Evolutionary conservation across 148 eudicot genomes (phyloP).

Genomic region (Beta vulgaris): DNA sequence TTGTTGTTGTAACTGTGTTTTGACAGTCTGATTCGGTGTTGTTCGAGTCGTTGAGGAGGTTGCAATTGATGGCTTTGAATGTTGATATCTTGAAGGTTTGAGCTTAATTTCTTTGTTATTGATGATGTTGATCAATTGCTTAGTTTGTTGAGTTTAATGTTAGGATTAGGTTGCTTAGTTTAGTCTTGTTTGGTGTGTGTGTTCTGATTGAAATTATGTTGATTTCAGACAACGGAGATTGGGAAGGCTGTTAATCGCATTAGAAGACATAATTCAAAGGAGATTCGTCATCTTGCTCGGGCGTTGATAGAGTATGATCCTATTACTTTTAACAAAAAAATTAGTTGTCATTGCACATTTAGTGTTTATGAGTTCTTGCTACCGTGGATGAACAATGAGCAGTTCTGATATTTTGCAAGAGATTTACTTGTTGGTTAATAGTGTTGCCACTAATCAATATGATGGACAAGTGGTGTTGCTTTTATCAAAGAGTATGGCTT

Average conservation of each 20-base stretch:
- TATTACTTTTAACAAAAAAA: slow-evolving; percentile 15
- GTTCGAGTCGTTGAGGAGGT: slow-evolving; percentile 74
- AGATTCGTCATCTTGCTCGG: slow-evolving; percentile 60
- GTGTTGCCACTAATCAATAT: slow-evolving; percentile 13
- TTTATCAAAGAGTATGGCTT: slow-evolving; percentile 5
- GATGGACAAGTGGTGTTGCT: slow-evolving; percentile 5
- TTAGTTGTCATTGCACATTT: slow-evolving; percentile 5
- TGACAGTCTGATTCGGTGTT: slow-evolving; percentile 68
- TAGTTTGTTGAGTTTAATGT: slow-evolving; percentile 1
- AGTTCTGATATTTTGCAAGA: neutral
- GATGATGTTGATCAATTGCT: slow-evolving; percentile 9
- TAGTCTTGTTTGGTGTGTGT: slow-evolving; percentile 2
- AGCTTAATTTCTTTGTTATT: slow-evolving; percentile 17
- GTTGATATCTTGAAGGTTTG: slow-evolving; percentile 75
- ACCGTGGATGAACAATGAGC: neutral
- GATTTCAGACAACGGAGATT: slow-evolving; percentile 77
- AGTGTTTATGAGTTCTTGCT: slow-evolving; percentile 4
- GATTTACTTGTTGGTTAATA: slow-evolving; percentile 12
- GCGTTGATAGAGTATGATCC: slow-evolving; percentile 63
- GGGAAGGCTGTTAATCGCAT: slow-evolving; percentile 78
- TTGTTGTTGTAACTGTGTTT: slow-evolving; percentile 13
- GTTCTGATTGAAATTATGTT: slow-evolving; percentile 14
- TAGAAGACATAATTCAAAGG: slow-evolving; percentile 53
- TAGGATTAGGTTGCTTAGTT: neutral
- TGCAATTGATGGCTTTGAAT: slow-evolving; percentile 71